Evolutionary conservation across 1,139 yeast genomes (phyloP).

Genomic region (Taphrina pruni): DNA sequence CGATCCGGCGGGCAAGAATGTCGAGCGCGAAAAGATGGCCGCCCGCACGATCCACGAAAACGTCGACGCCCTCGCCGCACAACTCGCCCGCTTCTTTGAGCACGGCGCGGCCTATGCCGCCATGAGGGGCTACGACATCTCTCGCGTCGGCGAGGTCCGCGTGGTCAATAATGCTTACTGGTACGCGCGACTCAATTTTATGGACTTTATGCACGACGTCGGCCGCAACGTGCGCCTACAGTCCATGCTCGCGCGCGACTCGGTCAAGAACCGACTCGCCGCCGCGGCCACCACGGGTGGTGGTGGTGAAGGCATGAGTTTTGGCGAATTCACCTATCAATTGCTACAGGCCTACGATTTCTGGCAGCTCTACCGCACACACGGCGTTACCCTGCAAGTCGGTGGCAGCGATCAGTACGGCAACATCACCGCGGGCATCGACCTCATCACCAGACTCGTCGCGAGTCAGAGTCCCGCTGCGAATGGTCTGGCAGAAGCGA

Average conservation of each 20-base stretch:
- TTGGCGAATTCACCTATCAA: conserved; percentile 92
- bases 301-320: conserved; percentile 70
- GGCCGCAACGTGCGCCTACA: conserved; percentile 83
- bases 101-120: conserved; percentile 68
- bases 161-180: conserved; percentile 73
- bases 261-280: conserved; percentile 72
- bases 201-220: conserved; percentile 74
- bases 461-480: conserved; percentile 41
- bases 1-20: conserved; percentile 89
- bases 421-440: conserved; percentile 94
- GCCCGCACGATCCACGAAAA: conserved; percentile 62
- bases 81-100: conserved; percentile 55
- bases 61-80: conserved; percentile 64
- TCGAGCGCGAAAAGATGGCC: conserved; percentile 71
- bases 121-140: conserved; percentile 57
- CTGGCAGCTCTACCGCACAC: conserved; percentile 71
- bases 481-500: background rate
- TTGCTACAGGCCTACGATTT: conserved; percentile 92
- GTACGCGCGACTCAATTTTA: conserved; percentile 81
- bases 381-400: conserved; percentile 69
- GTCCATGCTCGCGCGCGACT: conserved; percentile 88
- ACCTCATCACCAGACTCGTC: conserved; percentile 71
- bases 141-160: conserved; percentile 54
- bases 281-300: too few species aligned
- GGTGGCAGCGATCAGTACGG: conserved; percentile 99